phyloP scores from a whole-genome alignment of 345 rosid species.

The Eucalyptus melliodora region DNA sequence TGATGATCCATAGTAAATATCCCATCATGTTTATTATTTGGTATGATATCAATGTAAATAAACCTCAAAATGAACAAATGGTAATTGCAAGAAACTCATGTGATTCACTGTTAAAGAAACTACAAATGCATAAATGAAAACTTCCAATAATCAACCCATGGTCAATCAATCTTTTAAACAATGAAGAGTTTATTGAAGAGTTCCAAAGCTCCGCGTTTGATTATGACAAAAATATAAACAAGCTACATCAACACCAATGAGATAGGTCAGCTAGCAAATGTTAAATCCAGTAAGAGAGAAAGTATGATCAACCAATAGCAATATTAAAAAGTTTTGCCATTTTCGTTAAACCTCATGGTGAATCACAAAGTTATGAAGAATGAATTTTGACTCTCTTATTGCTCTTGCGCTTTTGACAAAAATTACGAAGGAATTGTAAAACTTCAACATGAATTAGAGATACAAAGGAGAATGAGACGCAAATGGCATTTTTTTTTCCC shows the following conservation, averaged over 20 bases:
- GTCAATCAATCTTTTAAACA: too few species aligned
- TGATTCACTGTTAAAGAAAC: too few species aligned
- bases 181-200: background rate
- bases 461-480: background rate
- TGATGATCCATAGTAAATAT: too few species aligned
- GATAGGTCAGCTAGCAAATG: background rate
- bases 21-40: fast-evolving
- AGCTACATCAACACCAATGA: background rate
- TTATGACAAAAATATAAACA: too few species aligned
- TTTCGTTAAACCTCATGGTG: too few species aligned
- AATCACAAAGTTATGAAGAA: background rate
- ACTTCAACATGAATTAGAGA: background rate
- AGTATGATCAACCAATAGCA: too few species aligned
- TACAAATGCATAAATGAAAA: too few species aligned
- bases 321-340: too few species aligned
- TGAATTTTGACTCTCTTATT: background rate
- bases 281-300: background rate
- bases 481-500: too few species aligned
- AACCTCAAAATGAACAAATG: background rate
- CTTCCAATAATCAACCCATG: background rate
- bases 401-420: background rate
- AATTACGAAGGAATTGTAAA: background rate
- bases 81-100: fast-evolving
- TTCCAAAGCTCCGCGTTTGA: background rate
- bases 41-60: background rate